Base-by-base conservation (phyloP, 805 yeast genomes). In the Myxozyma monticola region DNA sequence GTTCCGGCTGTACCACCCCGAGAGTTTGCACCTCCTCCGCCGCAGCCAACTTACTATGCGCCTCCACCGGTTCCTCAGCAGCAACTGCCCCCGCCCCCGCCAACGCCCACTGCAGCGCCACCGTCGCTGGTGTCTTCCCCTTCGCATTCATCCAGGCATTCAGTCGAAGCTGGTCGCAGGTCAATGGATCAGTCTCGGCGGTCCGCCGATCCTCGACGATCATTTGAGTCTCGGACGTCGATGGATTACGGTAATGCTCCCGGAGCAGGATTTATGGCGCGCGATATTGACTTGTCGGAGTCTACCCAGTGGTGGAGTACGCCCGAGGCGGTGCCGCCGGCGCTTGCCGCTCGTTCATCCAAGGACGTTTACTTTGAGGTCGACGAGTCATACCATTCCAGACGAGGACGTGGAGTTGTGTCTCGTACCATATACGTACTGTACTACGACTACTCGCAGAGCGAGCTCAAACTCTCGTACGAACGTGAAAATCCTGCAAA, bases 391-490 rank as follows among this genome's bases (percentile, higher is more conserved):
- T 62, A 63, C 12, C 69, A 83, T 6, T 58, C 58, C 12, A 85
- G 84, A 61, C 77, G 96, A 58, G 79, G 79, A 10, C 78, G 79
- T 21, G 68, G 76, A 5, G 54, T 70, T 45, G 68, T 73, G 3
- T 72, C 77, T 55, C 74, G 84, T 46, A 89, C 84, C 56, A 81
- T 85, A 57, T 88, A 87, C 63, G 73, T 88, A 12, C 68, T 89
- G 35, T 83, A 81, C 66, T 80, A 78, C 53, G 95, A 87, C 64
- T 80, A 84, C 58, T 78, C 93, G 1, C 88, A 83, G 59, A 71
- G 82, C 3, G 69, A 78, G 0, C 68, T 88, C 54, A 80, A 82
- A 42, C 68, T 85, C 3, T 72, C 76, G 20, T 88, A 72, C 61
- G 83, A 82, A 34, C 59, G 63, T 14, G 69, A 70, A 12, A 77